Base-by-base conservation (phyloP, 441 rosid genomes). In the Adansonia madagascariensis region DNA sequence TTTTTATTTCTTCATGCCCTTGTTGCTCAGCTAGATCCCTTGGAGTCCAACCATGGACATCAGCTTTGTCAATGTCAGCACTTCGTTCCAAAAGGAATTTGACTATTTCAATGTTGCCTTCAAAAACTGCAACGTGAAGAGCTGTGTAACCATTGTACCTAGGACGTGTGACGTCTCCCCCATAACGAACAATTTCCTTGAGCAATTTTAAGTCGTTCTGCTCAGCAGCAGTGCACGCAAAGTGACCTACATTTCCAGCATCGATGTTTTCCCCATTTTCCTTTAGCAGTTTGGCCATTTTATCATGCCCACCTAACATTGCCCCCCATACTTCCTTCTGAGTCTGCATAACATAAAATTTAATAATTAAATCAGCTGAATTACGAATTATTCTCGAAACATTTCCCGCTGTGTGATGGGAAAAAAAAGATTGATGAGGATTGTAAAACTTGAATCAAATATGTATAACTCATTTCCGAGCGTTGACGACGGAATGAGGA, bases 11-110 rank as follows among this genome's bases (percentile, higher is more conserved):
- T 76, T 89, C 94, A 20, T 84, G 89, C 64, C 97, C 95, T 85
- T 93, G 98, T 72, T 96, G 96, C 75, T 92, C 96, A 3, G 95
- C 95, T 69, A 96, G 82, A 64, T 74, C 89, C 80, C 88, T 86
- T 17, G 98, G 86, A 11, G 95, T 92, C 98, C 97, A 96, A 20
- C 97, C 90, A 22, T 94, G 80, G 31, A 71, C 77, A 83, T 91
- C 97, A 31, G 90, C 87, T 82, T 57, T 84, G 81, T 94, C 97
- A 17, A 89, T 80, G 74, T 91, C 94, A 18, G 94, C 93, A 77
- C 98, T 96, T 77, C 88, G 82, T n/a, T 91, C 92, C 75, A 92
- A 75, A 39, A 96, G 85, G 85, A 87, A 92, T 83, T 86, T 80
- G 1, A 94, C 91, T 15, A 93, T 90, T 67, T 92, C 95, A 2